These are phyloP conservation scores for Hypoxylon sp. DNA, from an alignment of 2,329 filamentous ascomycete species.

Conservation along the genomic window DNA sequence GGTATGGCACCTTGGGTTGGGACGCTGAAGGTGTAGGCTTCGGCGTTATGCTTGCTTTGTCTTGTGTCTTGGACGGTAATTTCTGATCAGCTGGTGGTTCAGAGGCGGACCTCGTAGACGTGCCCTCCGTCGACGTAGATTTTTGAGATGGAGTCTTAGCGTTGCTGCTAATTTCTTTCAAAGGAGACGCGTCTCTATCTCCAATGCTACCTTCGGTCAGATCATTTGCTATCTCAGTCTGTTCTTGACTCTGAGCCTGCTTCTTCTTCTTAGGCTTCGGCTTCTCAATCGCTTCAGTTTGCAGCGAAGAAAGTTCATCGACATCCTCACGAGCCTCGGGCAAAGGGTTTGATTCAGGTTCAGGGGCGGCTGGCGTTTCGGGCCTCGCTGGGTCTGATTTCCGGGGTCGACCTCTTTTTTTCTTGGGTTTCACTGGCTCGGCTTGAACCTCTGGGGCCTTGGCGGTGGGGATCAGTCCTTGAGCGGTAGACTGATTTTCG, in stretches of 20 bases:
- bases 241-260: conserved; percentile 16
- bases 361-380: conserved; percentile 13
- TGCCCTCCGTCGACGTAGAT: conserved; percentile 21
- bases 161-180: conserved; percentile 49
- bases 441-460: conserved; percentile 35
- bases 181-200: conserved; percentile 18
- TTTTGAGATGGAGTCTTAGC: conserved; percentile 31
- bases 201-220: conserved; percentile 3
- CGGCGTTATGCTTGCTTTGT: conserved; percentile 39
- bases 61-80: conserved; percentile 31
- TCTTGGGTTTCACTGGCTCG: conserved; percentile 50
- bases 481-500: conserved; percentile 10
- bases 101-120: conserved; percentile 5
- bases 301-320: conserved; percentile 18
- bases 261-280: conserved; percentile 28
- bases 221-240: conserved; percentile 18
- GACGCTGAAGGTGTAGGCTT: conserved; percentile 41
- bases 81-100: conserved; percentile 27
- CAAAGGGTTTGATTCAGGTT: conserved; percentile 1
- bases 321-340: conserved; percentile 2
- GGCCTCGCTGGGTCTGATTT: conserved; percentile 49
- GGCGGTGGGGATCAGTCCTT: conserved; percentile 8
- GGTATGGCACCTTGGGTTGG: conserved; percentile 59
- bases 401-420: conserved; percentile 52
- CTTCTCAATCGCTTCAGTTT: conserved; percentile 23